These are phyloP conservation scores for Vigna radiata DNA, from an alignment of 306 rosid genomes.

Conservation along the genomic window DNA sequence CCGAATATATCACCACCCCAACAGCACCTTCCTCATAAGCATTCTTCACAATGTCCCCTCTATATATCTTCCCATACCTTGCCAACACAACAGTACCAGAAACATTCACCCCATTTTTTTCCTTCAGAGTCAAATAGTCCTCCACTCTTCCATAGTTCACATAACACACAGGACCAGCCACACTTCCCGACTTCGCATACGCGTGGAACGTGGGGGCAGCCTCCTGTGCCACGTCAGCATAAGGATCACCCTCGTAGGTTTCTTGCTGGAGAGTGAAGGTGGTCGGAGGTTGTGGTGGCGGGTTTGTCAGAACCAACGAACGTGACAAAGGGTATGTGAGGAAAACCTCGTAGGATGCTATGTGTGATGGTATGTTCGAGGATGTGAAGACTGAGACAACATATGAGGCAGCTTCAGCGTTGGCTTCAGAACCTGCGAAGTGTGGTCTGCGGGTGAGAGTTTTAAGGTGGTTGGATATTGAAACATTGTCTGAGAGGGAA, in stretches of 20 bases:
- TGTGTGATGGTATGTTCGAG: constrained; percentile 50
- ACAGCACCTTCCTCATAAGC: constrained; percentile 65
- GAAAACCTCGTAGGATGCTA: constrained; percentile 56
- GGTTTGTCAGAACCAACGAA: constrained; percentile 48
- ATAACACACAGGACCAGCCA: constrained; percentile 55
- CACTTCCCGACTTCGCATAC: constrained; percentile 69
- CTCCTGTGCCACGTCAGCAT: constrained; percentile 57
- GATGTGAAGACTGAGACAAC: constrained; percentile 57
- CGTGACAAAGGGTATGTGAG: constrained; percentile 64
- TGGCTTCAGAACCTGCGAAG: constrained; percentile 67
- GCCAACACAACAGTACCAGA: constrained; percentile 62
- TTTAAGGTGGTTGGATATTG: constrained; percentile 59
- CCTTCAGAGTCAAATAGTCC: constrained; percentile 54
- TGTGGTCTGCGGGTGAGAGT: constrained; percentile 72
- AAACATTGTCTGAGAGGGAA: constrained; percentile 58
- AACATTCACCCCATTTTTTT: constrained; percentile 58
- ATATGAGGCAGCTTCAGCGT: constrained; percentile 66
- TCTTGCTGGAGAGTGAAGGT: constrained; percentile 52
- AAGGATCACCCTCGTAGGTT: constrained; percentile 61
- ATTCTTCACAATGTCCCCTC: constrained; percentile 68
- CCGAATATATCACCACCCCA: constrained; percentile 69
- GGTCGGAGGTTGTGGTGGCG: constrained; percentile 49
- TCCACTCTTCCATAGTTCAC: constrained; percentile 70
- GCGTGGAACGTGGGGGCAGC: constrained; percentile 71
- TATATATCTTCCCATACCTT: constrained; percentile 60